These are phyloP conservation scores for Solanum etuberosum DNA, from an alignment of 257 asterid genomes.

Conservation along the genomic window DNA sequence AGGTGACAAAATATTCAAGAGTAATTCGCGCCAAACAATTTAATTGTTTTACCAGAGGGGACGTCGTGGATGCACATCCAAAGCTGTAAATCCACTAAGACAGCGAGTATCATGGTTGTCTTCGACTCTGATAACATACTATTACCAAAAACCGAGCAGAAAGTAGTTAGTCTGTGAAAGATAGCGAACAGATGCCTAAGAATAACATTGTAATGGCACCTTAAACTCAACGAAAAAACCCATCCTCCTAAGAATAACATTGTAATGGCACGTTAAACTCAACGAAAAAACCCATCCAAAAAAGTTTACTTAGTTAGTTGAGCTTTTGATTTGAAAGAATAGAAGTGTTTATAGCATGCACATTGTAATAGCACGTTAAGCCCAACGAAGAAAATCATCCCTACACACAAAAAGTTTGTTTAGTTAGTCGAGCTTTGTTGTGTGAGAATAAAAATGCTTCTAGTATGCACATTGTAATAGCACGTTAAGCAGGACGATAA, in stretches of 20 bases:
- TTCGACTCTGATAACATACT: conserved; percentile 17
- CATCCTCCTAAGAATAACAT: neutral
- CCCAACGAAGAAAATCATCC: neutral
- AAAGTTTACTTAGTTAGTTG: neutral
- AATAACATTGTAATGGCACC: neutral
- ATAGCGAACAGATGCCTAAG: neutral
- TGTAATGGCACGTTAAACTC: neutral
- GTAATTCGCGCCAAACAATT: neutral
- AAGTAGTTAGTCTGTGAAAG: neutral
- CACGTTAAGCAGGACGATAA: neutral
- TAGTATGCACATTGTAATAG: neutral
- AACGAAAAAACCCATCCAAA: neutral
- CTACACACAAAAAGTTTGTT: neutral
- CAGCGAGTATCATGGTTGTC: conserved; percentile 4
- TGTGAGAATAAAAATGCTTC: neutral
- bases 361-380: neutral
- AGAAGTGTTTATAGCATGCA: neutral
- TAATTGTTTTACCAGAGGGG: conserved; percentile 12
- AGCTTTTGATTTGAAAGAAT: neutral
- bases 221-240: neutral
- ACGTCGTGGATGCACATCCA: conserved; percentile 18
- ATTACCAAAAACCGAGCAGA: neutral
- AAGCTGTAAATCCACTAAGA: conserved; percentile 20
- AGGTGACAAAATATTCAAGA: neutral
- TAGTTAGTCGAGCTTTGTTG: neutral